Base-by-base conservation (phyloP, 345 rosid species). In the Acer campestre region DNA sequence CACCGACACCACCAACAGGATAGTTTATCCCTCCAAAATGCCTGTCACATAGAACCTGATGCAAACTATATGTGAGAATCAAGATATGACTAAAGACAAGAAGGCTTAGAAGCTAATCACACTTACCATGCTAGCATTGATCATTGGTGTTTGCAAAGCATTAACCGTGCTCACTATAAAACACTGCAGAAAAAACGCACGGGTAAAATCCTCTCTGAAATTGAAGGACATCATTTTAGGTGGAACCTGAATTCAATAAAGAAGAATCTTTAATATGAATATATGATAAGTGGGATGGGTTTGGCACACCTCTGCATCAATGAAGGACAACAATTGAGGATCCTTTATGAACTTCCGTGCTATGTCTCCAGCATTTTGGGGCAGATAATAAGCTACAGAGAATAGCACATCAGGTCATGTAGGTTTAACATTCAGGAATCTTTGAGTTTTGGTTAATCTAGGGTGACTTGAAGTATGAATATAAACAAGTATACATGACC, bases 1-100 rank as follows among this genome's bases (percentile, higher is more conserved):
- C 93, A 82, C 99, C 99, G 78, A 95, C 93, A 46, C 99, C 98
- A 82, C 99, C 98, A 78, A 92, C 92, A 46, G 95, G 98, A 78
- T 95, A 93, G 84, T 93, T 93, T 78, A 95, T 93, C 59, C 99
- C 98, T 68, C 99, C 99, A 82, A 92, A 95, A 85, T 93, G 99
- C 77, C 99, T 88, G 82, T 95, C 98, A 81, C 99, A 95, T 31
- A 95, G 83, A 82, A 95, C 98, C 98, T 93, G 88, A 78, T 70
- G 78, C 79, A 71, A 75, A 49, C 62, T 38, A 68, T 73, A 59
- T 63, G 71, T 66, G 25, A 75, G 62, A 67, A 48, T 70, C 77
- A 29, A 71, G 23, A 62, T 58, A 61, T 74, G 61, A 58, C 72
- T 14, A 13, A 6, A 16, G 23, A 67, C 17, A 66, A 51, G 29